phyloP scores from a whole-genome alignment of 495 filamentous ascomycete genomes.

The Astrothelium subdiscretum region DNA sequence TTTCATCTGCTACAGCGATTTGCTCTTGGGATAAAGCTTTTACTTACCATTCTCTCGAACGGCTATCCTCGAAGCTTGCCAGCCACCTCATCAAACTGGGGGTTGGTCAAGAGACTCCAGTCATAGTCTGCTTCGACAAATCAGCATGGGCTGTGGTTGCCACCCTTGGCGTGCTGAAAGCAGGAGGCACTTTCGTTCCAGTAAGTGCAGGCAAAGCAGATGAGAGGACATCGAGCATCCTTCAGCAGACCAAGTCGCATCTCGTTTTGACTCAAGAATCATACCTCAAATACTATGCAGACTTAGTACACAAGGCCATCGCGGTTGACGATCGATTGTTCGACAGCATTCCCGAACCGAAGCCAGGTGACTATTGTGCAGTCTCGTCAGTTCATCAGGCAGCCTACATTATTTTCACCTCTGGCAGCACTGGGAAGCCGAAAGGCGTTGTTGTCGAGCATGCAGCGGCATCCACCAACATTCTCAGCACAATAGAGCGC shows the following conservation, averaged over 20 bases:
- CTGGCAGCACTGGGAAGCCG: constrained; percentile 52
- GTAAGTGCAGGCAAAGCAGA: no score
- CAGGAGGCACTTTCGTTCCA: background rate
- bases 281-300: background rate
- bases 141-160: background rate
- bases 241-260: no score
- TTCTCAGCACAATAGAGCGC: constrained; percentile 43
- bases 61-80: background rate
- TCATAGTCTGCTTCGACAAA: background rate
- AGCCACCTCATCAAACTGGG: background rate
- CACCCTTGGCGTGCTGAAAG: background rate
- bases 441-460: constrained; percentile 62
- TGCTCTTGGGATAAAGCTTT: background rate
- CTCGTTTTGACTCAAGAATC: background rate
- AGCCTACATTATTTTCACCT: constrained; percentile 51
- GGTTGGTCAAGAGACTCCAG: background rate
- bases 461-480: constrained; percentile 54
- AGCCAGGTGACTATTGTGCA: background rate
- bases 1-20: no score
- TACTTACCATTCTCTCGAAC: background rate
- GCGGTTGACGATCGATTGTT: background rate
- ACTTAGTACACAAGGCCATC: background rate
- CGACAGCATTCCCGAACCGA: background rate
- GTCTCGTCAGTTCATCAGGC: background rate
- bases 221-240: no score